Conservation (phyloP, 352 stramenopile species). For the Pythium plurisporium region DNA sequence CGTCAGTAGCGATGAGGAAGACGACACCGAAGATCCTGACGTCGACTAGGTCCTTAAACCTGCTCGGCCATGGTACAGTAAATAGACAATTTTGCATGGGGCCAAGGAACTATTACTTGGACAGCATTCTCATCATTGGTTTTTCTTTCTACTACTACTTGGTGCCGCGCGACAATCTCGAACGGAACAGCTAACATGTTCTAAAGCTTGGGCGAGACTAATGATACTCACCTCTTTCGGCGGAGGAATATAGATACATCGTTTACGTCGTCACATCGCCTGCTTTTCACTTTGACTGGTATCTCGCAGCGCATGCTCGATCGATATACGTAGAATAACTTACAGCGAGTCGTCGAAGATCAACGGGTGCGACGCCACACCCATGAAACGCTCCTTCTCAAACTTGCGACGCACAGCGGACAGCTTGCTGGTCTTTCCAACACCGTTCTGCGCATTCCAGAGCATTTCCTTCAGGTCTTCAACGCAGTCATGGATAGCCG, state of each 20-base stretch:
- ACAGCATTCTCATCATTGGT: not conserved
- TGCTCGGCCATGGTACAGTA: not conserved
- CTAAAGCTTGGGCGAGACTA: not conserved
- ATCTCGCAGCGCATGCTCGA: not conserved
- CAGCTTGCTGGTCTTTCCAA: conserved; percentile 76
- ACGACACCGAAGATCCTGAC: conserved; percentile 21
- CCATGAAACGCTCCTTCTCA: conserved; percentile 75
- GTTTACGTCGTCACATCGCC: conserved; percentile 9
- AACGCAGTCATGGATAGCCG: conserved; percentile 47
- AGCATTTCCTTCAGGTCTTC: conserved; percentile 80
- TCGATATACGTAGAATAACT: conserved; percentile 24
- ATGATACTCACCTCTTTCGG: conserved; percentile 8
- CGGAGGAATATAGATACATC: conserved; percentile 20
- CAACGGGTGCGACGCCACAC: conserved; percentile 58
- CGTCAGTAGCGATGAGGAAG: conserved; percentile 83
- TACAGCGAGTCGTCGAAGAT: conserved; percentile 43
- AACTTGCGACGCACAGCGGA: conserved; percentile 84
- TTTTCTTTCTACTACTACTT: conserved; percentile 8
- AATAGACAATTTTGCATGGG: not conserved
- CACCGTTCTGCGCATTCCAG: conserved; percentile 60
- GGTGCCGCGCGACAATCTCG: not conserved
- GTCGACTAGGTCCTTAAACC: conserved; percentile 6
- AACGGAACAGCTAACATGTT: not conserved
- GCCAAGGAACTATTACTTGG: conserved; percentile 13
- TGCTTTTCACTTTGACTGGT: not conserved